These are phyloP conservation scores for Teunomyces barrocoloradensis DNA, from an alignment of 805 yeast genomes.

Conservation along the genomic window DNA sequence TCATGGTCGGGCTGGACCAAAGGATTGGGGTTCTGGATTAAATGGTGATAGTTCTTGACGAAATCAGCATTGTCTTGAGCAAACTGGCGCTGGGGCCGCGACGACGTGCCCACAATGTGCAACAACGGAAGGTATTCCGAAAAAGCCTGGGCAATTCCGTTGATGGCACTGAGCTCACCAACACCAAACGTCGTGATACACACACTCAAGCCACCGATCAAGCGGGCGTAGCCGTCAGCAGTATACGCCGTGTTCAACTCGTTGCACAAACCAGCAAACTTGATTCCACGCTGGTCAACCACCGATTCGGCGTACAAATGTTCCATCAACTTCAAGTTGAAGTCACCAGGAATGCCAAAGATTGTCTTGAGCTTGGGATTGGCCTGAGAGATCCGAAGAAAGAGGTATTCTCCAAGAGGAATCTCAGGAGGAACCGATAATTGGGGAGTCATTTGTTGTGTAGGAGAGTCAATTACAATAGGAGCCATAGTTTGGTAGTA, in stretches of 20 bases:
- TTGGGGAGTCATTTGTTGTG: not conserved
- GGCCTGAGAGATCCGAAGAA: conserved; percentile 51
- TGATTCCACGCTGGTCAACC: conserved; percentile 38
- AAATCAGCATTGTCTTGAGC: conserved; percentile 13
- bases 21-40: conserved; percentile 51
- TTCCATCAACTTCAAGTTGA: conserved; percentile 66
- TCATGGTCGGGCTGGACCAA: conserved; percentile 60
- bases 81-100: conserved; percentile 20
- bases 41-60: conserved; percentile 49
- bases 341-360: conserved; percentile 82
- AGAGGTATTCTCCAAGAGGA: conserved; percentile 66
- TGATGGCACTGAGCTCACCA: conserved; percentile 82
- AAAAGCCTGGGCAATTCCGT: conserved; percentile 79
- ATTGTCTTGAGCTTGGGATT: conserved; percentile 51
- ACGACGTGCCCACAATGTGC: conserved; percentile 76
- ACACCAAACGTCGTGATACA: conserved; percentile 78
- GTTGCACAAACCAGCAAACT: conserved; percentile 83
- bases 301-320: conserved; percentile 50
- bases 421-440: conserved; percentile 14
- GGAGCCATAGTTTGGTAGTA: not conserved
- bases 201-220: conserved; percentile 59
- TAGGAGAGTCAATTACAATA: not conserved
- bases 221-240: conserved; percentile 84
- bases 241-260: conserved; percentile 89
- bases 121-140: conserved; percentile 78